Conservation (phyloP, 345 rosid species). For the Murraya koenigii region DNA sequence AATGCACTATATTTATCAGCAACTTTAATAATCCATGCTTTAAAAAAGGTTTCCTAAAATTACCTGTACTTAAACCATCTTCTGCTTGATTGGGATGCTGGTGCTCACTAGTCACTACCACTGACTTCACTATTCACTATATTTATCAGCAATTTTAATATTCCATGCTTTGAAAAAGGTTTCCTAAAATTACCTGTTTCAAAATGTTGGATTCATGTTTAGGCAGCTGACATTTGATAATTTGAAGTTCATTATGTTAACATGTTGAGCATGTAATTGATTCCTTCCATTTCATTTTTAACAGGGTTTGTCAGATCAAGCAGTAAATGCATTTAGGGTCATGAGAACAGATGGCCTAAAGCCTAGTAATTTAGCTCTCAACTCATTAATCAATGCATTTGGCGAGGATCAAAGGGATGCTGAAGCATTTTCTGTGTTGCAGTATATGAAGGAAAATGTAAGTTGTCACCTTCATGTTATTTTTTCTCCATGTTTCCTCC, state of each 20-base stretch:
- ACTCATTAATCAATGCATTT: slow-evolving; percentile 92
- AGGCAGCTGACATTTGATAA: not conserved
- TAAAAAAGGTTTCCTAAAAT: not conserved
- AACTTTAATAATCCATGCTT: not conserved
- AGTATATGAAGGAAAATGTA: slow-evolving; percentile 93
- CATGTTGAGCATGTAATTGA: not conserved
- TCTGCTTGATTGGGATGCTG: not conserved
- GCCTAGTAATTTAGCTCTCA: slow-evolving; percentile 84
- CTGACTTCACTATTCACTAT: not conserved
- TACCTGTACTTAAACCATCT: not conserved
- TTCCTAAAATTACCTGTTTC: not conserved
- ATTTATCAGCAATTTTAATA: not conserved
- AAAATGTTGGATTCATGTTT: not conserved
- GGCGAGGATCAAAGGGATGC: slow-evolving; percentile 91
- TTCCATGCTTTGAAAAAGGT: not conserved
- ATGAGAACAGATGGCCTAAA: slow-evolving; percentile 88
- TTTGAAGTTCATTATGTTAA: slow-evolving; percentile 4
- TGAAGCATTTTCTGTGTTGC: slow-evolving; percentile 90
- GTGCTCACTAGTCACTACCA: not conserved
- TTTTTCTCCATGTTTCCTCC: not conserved
- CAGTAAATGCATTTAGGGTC: slow-evolving; percentile 77
- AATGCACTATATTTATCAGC: not conserved
- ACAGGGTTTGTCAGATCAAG: slow-evolving; percentile 96
- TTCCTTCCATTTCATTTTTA: slow-evolving; percentile 4
- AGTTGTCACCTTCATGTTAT: slow-evolving; percentile 11